Evolutionary conservation across 2,329 filamentous ascomycete species (phyloP).

Genomic region (Nemania sp.): DNA sequence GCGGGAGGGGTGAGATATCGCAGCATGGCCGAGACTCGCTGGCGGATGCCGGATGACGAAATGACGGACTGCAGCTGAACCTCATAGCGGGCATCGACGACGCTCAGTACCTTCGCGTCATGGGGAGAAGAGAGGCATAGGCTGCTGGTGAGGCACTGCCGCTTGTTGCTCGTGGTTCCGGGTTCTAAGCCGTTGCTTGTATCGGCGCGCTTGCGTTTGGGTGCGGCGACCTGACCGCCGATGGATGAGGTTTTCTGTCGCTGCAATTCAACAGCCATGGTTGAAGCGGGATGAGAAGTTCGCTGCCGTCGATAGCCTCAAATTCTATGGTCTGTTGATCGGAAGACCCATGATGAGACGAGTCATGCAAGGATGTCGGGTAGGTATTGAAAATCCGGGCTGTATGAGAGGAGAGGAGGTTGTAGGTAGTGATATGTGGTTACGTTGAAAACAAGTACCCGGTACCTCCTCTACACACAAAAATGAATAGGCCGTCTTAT

Average conservation of each 20-base stretch:
- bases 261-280: constrained; percentile 26
- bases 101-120: constrained; percentile 50
- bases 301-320: not conserved
- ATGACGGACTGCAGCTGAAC: constrained; percentile 60
- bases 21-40: constrained; percentile 53
- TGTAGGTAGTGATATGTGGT: not conserved
- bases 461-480: too few relatives aligned
- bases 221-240: not conserved
- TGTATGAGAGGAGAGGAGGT: not conserved
- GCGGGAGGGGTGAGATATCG: constrained; percentile 45
- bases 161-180: constrained; percentile 29
- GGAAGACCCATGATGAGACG: not conserved
- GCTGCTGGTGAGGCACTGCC: constrained; percentile 31
- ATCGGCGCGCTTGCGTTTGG: constrained; percentile 39
- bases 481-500: constrained; percentile 5
- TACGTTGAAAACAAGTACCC: too few relatives aligned
- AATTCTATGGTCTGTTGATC: not conserved
- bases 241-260: not conserved
- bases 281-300: not conserved
- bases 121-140: constrained; percentile 39
- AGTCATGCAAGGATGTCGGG: not conserved
- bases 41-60: constrained; percentile 63
- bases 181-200: constrained; percentile 19
- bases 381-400: not conserved
- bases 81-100: constrained; percentile 52